phyloP scores from a whole-genome alignment of 192 early-diverging fungal genomes.

The Obelidium mucronatum region DNA sequence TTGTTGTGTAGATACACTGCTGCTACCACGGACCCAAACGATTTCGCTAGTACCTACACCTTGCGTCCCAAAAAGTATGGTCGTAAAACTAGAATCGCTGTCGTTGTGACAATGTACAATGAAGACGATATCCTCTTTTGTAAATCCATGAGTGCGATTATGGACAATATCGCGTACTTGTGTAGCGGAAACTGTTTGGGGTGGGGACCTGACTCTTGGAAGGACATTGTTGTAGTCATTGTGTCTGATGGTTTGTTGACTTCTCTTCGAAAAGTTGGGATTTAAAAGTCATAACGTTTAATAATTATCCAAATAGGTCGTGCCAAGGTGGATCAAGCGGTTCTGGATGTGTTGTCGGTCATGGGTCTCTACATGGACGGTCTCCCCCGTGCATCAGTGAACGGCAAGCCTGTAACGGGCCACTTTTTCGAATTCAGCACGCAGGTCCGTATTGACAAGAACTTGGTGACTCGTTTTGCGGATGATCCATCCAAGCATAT shows the following conservation, averaged over 20 bases:
- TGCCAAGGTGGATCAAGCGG: constrained; percentile 76
- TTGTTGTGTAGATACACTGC: constrained; percentile 69
- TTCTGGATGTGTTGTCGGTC: constrained; percentile 68
- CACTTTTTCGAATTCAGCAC: constrained; percentile 66
- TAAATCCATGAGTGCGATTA: constrained; percentile 67
- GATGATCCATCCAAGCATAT: constrained; percentile 41
- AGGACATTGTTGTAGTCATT: constrained; percentile 76
- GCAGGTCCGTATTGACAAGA: constrained; percentile 70
- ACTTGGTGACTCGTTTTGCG: constrained; percentile 71
- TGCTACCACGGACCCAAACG: constrained; percentile 70
- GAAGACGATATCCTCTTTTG: constrained; percentile 70
- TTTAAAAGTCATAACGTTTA: too few relatives aligned
- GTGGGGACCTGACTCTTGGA: constrained; percentile 71
- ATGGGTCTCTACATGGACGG: constrained; percentile 70
- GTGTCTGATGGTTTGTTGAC: constrained; percentile 71
- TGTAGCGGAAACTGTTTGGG: constrained; percentile 64
- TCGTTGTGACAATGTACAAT: constrained; percentile 79
- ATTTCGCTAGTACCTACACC: constrained; percentile 68
- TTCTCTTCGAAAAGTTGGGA: neutral
- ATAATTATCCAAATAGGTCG: neutral
- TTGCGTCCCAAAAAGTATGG: constrained; percentile 63
- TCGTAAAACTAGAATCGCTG: constrained; percentile 69
- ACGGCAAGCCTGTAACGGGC: constrained; percentile 52
- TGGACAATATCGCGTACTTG: constrained; percentile 74
- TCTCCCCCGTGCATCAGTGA: constrained; percentile 50